Conservation (phyloP, 495 filamentous ascomycete genomes). For the Aspergillus ellipticus region DNA sequence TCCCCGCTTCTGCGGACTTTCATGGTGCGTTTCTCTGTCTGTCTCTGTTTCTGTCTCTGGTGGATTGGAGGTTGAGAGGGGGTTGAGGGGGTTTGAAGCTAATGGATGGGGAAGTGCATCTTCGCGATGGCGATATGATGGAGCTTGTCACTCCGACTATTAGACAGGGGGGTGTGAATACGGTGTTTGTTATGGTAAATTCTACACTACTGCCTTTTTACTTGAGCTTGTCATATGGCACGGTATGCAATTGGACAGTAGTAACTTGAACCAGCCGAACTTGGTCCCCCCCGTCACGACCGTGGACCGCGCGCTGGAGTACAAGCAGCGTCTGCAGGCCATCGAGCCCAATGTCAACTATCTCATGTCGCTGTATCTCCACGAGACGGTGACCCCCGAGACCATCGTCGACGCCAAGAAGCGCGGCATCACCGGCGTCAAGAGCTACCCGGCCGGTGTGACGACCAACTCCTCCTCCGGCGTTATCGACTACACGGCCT, state of each 20-base stretch:
- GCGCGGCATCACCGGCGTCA: constrained; percentile 45
- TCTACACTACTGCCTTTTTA: not conserved
- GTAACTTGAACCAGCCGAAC: constrained; percentile 49
- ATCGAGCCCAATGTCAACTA: constrained; percentile 72
- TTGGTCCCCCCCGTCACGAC: constrained; percentile 72
- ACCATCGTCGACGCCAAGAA: constrained; percentile 69
- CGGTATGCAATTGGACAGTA: not conserved
- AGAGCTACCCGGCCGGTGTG: constrained; percentile 61
- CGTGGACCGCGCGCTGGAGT: constrained; percentile 70
- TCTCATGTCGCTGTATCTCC: constrained; percentile 87
- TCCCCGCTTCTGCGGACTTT: constrained; percentile 70
- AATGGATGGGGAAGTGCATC: constrained; percentile 44
- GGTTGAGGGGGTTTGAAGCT: not conserved
- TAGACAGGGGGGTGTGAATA: constrained; percentile 68
- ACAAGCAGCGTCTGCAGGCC: constrained; percentile 60
- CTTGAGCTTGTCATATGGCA: not conserved
- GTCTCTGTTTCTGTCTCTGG: constrained; percentile 6
- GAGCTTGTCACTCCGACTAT: constrained; percentile 76
- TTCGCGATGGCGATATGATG: constrained; percentile 79
- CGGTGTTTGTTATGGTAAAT: constrained; percentile 74
- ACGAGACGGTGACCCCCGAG: constrained; percentile 71
- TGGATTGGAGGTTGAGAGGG: constrained; percentile 17
- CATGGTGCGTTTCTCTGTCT: constrained; percentile 53
- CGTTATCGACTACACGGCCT: constrained; percentile 66
- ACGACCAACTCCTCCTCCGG: constrained; percentile 86